Evolutionary conservation across 805 yeast species (phyloP).

Genomic region (Blastobotrys americana): DNA sequence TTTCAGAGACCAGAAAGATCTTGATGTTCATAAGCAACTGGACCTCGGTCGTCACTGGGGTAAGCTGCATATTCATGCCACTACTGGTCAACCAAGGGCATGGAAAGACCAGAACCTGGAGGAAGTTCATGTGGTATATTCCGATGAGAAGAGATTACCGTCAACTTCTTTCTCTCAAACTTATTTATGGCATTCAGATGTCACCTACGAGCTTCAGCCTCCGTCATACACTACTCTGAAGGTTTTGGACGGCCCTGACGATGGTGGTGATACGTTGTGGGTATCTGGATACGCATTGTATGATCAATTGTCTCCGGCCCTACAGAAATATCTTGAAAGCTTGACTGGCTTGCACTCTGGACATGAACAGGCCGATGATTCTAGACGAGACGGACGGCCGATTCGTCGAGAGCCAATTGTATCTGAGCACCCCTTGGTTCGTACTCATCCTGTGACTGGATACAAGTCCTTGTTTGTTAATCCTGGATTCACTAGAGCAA

Average conservation of each 20-base stretch:
- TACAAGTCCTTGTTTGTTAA: constrained; percentile 55
- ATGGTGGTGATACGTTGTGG: constrained; percentile 55
- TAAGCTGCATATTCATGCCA: constrained; percentile 45
- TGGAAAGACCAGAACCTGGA: constrained; percentile 47
- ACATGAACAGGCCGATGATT: constrained; percentile 49
- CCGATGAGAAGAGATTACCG: constrained; percentile 23
- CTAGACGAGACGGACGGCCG: constrained; percentile 51
- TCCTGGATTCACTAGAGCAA: constrained; percentile 53
- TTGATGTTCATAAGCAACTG: constrained; percentile 52
- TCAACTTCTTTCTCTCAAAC: constrained; percentile 25
- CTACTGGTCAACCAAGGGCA: constrained; percentile 33
- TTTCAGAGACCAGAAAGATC: constrained; percentile 45
- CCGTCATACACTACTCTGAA: constrained; percentile 45
- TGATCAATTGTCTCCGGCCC: constrained; percentile 47
- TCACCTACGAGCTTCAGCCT: constrained; percentile 66
- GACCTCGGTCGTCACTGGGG: constrained; percentile 65
- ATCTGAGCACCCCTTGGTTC: constrained; percentile 60
- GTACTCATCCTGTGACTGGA: constrained; percentile 66
- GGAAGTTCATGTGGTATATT: constrained; percentile 28
- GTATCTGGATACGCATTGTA: constrained; percentile 52
- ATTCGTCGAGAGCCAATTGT: constrained; percentile 60
- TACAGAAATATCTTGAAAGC: constrained; percentile 46
- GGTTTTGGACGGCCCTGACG: constrained; percentile 28
- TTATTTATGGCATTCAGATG: constrained; percentile 62
- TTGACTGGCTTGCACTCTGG: constrained; percentile 64